A percentile compares a stretch with the other conserved stretches of the same genome.
These are phyloP conservation scores for Nothomitra cinnamomea DNA, from an alignment of 2,329 filamentous ascomycete species.

Conservation along the genomic window DNA sequence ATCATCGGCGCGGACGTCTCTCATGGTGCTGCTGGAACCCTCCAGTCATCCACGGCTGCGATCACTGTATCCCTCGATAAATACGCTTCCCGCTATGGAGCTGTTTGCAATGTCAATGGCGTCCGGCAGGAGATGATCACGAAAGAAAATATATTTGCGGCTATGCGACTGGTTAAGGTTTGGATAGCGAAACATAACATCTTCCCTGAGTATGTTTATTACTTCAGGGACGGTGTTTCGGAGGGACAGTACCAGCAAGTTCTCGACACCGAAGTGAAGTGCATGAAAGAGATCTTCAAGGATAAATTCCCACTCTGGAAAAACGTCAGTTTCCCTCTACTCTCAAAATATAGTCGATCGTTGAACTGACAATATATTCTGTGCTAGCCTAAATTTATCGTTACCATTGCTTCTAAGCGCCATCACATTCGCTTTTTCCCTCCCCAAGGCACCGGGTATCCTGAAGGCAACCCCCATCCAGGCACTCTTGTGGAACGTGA, in stretches of 20 bases:
- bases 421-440: conserved; percentile 94
- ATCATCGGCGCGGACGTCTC: conserved; percentile 86
- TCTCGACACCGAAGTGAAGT: conserved; percentile 55
- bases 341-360: conserved; percentile 18
- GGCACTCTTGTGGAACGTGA: conserved; percentile 79
- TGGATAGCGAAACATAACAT: conserved; percentile 43
- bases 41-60: conserved; percentile 62
- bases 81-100: conserved; percentile 57
- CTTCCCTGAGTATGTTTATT: conserved; percentile 60
- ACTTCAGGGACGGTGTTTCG: conserved; percentile 83
- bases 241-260: conserved; percentile 75
- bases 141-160: conserved; percentile 46
- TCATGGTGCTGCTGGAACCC: conserved; percentile 54
- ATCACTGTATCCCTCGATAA: conserved; percentile 29
- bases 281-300: conserved; percentile 46
- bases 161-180: conserved; percentile 42
- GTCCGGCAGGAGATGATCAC: conserved; percentile 65
- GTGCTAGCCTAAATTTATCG: conserved; percentile 51
- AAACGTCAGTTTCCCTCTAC: conserved; percentile 11
- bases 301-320: conserved; percentile 13
- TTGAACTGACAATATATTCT: conserved; percentile 5
- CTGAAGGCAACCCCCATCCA: conserved; percentile 65
- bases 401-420: conserved; percentile 80
- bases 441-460: conserved; percentile 39
- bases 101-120: conserved; percentile 68